Base-by-base conservation (phyloP, 768 basidiomycete genomes). In the Harrya chromipes region DNA sequence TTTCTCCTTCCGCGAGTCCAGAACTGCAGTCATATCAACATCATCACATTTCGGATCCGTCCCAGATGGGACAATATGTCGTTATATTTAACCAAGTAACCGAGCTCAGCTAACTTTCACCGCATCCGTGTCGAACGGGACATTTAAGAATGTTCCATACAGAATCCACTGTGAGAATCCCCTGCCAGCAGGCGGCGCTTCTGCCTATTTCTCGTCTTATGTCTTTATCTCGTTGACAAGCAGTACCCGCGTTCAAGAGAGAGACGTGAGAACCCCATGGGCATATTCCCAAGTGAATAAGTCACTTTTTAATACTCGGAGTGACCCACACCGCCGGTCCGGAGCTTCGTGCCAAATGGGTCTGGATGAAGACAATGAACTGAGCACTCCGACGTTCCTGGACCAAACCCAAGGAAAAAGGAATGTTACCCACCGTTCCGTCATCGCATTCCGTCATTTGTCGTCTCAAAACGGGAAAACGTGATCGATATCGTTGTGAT, bases 71-170 rank as follows among this genome's bases (percentile, higher is more conserved):
- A 45, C 16, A 4, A 6, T 4, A 43, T 49, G 39, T 49, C 47
- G 47, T 52, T 27, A 55, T 47, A 41, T 46, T 33, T 49, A 34
- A 52, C 38, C 47, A 19, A 58, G 41, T 38, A 47, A 43, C 35
- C 26, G 45, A 47, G 46, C 47, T 38, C 52, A 48, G 49, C 43
- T 43, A 46, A 47, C 52, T 41, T 14, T 33, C 51, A 37, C 45
- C 43, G 40, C 51, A 27, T 54, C 62, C 62, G 64, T 39, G 52
- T 45, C 1, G 48, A 60, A 57, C 64, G 61, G 64, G 54, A 26
- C 45, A 33, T 24, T 27, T 46, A 21, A 33, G 48, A 55, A 59
- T 38, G 33, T 63, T 46, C 54, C 52, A 46, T 41, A 35, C 40
- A 47, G 51, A 56, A 60, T 19, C 26, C 33, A 39, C 20, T 42